Percentiles rank a stretch among this genome's conserved stretches.
phyloP scores from a whole-genome alignment of 78 protist species.

The Chrysochromulina tobinii region DNA sequence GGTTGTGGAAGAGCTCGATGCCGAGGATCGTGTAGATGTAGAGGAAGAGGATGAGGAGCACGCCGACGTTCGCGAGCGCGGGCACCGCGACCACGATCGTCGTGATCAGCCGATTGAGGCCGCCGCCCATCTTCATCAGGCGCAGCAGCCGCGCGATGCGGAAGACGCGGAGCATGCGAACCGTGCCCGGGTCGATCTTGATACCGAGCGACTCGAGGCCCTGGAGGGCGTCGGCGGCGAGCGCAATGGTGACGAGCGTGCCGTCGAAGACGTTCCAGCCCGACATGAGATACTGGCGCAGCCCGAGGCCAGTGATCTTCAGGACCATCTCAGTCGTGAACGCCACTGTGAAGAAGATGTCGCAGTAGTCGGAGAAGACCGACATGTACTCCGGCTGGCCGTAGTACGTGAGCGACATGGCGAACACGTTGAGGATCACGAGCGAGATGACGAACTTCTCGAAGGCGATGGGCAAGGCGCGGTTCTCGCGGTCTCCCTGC shows the following conservation, averaged over 20 bases:
- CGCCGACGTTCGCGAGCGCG: slow-evolving; percentile 25
- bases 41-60: slow-evolving; percentile 30
- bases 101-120: slow-evolving; percentile 20
- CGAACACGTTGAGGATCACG: not conserved
- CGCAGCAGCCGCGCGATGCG: slow-evolving; percentile 13
- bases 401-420: not conserved
- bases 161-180: not conserved
- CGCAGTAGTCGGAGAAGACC: not conserved
- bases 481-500: too few relatives aligned
- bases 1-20: too few relatives aligned
- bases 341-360: not conserved
- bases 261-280: slow-evolving; percentile 34
- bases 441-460: not conserved
- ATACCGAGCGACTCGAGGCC: not conserved
- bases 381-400: too few relatives aligned
- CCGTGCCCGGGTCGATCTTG: not conserved
- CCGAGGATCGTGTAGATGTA: slow-evolving; percentile 40
- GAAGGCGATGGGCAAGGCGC: not conserved
- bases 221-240: not conserved
- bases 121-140: too few relatives aligned
- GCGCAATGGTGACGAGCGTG: too few relatives aligned
- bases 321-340: slow-evolving; percentile 15
- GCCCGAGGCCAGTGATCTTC: slow-evolving; percentile 25
- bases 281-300: slow-evolving; percentile 12
- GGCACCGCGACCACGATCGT: slow-evolving; percentile 39